These are phyloP conservation scores for Aspergillus chevalieri DNA, from an alignment of 2,329 filamentous ascomycete species.

Conservation along the genomic window DNA sequence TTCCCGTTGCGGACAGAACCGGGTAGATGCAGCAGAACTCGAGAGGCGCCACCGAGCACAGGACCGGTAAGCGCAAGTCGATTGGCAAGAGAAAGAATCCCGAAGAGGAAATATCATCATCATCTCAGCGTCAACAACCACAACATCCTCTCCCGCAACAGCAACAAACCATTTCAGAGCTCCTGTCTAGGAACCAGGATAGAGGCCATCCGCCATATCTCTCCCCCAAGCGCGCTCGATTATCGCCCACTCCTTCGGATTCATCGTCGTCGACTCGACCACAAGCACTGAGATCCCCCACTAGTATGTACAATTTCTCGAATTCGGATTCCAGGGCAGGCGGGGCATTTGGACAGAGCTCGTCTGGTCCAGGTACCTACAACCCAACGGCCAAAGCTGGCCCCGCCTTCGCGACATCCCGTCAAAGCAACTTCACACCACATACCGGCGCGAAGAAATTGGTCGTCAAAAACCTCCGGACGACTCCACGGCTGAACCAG, in stretches of 20 bases:
- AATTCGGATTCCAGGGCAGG: conserved; percentile 32
- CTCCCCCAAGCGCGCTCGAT: conserved; percentile 39
- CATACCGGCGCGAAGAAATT: conserved; percentile 75
- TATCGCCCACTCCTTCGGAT: conserved; percentile 22
- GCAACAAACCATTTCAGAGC: conserved; percentile 41
- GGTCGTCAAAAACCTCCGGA: conserved; percentile 85
- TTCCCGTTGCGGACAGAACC: conserved; percentile 24
- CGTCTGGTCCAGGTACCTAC: conserved; percentile 25
- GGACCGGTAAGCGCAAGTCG: conserved; percentile 39
- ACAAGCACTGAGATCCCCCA: conserved; percentile 21
- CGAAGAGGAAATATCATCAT: conserved; percentile 25
- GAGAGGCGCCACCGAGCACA: conserved; percentile 33
- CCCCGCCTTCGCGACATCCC: conserved; percentile 27
- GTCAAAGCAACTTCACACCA: conserved; percentile 57
- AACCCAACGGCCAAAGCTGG: conserved; percentile 18
- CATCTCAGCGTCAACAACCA: conserved; percentile 13
- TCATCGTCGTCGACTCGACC: conserved; percentile 8
- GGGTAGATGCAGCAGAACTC: conserved; percentile 40
- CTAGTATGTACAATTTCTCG: conserved; percentile 52
- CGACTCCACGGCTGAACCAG: conserved; percentile 57
- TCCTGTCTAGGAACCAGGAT: conserved; percentile 33
- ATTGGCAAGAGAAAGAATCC: conserved; percentile 37
- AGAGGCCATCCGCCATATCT: conserved; percentile 14
- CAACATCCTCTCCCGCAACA: conserved; percentile 24
- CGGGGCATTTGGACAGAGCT: conserved; percentile 41